These are phyloP conservation scores for Myrica gale DNA, from an alignment of 306 rosid genomes.

Conservation along the genomic window DNA sequence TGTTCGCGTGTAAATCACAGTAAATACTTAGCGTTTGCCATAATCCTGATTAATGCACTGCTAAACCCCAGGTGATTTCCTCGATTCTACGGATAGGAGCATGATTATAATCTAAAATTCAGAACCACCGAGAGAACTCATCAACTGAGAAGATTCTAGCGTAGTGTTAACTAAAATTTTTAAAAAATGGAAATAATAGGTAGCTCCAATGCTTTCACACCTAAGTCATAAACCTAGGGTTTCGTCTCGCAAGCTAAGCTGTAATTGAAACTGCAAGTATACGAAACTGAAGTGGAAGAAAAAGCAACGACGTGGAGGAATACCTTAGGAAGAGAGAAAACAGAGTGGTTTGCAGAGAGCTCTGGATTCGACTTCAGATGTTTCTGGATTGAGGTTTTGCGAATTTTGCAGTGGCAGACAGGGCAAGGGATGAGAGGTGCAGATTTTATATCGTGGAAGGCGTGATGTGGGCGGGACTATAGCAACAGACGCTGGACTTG, in stretches of 20 bases:
- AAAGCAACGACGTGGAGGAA: conserved; percentile 3
- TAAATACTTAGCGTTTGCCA: background rate
- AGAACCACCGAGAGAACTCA: background rate
- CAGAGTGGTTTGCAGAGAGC: conserved; percentile 29
- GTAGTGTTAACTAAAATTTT: background rate
- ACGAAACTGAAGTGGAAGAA: background rate
- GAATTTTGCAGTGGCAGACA: conserved; percentile 16
- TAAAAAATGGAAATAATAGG: background rate
- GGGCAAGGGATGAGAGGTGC: conserved; percentile 25
- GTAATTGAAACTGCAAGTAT: conserved; percentile 19
- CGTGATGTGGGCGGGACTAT: conserved; percentile 23
- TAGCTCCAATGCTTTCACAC: no score
- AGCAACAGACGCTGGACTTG: conserved; percentile 3
- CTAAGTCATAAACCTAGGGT: conserved; percentile 38
- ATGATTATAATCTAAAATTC: background rate
- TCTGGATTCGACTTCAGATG: conserved; percentile 5
- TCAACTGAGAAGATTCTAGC: background rate
- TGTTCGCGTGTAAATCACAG: background rate
- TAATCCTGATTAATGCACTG: background rate
- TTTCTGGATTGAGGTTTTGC: conserved; percentile 27
- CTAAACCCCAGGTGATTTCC: background rate
- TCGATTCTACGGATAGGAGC: background rate
- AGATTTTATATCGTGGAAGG: conserved; percentile 16
- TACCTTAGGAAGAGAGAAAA: conserved; percentile 34
- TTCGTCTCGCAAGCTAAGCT: conserved; percentile 46